Evolutionary conservation across 208 protist genomes (phyloP).

Genomic region (Wallacemonas collosoma): DNA sequence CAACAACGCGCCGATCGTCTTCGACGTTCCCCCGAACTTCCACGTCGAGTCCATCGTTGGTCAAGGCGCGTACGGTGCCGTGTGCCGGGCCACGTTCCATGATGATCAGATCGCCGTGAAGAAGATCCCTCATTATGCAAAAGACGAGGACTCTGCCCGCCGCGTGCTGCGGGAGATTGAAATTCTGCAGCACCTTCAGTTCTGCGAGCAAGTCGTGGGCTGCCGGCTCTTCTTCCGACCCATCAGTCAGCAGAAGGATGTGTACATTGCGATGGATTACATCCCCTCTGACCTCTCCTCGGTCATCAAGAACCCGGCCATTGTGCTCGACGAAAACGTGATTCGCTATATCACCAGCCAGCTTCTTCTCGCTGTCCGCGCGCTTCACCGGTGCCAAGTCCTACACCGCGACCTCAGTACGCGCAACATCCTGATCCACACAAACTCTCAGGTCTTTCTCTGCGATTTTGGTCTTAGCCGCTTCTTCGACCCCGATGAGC

Average conservation of each 20-base stretch:
- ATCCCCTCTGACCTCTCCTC: slow-evolving; percentile 83
- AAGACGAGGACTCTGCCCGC: slow-evolving; percentile 76
- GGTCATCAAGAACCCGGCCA: slow-evolving; percentile 80
- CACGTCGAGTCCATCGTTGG: slow-evolving; percentile 90
- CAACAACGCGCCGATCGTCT: slow-evolving; percentile 66
- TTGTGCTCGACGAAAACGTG: slow-evolving; percentile 74
- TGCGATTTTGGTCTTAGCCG: slow-evolving; percentile 93
- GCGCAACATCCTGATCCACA: slow-evolving; percentile 90
- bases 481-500: slow-evolving; percentile 92
- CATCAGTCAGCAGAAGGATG: slow-evolving; percentile 88
- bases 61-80: slow-evolving; percentile 93
- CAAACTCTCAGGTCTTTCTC: slow-evolving; percentile 86
- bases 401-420: slow-evolving; percentile 90
- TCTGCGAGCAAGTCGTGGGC: slow-evolving; percentile 87
- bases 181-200: slow-evolving; percentile 85
- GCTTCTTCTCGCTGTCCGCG: slow-evolving; percentile 86
- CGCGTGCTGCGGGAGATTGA: slow-evolving; percentile 90
- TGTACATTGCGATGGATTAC: slow-evolving; percentile 93
- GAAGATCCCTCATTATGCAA: slow-evolving; percentile 89
- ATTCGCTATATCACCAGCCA: slow-evolving; percentile 89
- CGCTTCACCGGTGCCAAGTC: slow-evolving; percentile 82
- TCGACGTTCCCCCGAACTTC: slow-evolving; percentile 88
- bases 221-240: slow-evolving; percentile 89
- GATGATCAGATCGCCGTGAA: slow-evolving; percentile 86
- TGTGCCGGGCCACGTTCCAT: slow-evolving; percentile 87